Percentiles rank a stretch among this genome's conserved stretches.
Evolutionary conservation across 2,329 filamentous ascomycete genomes (phyloP).

Genomic region (Arthrobotrys sphaeroides): DNA sequence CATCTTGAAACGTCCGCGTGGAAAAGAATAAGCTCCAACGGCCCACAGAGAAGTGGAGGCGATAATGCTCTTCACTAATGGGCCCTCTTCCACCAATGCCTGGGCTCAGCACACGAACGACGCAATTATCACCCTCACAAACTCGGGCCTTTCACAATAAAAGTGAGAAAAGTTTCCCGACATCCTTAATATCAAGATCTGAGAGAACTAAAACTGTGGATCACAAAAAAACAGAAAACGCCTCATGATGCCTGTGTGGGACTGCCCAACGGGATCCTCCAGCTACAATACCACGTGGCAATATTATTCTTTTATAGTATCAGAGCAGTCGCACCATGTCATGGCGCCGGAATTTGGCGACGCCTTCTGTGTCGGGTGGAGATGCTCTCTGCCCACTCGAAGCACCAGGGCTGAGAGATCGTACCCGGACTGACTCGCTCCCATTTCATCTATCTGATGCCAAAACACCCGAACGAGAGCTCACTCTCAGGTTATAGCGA

Average conservation of each 20-base stretch:
- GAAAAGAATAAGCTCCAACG: conserved; percentile 42
- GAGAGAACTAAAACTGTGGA: background rate
- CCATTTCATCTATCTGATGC: conserved; percentile 24
- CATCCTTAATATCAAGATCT: background rate
- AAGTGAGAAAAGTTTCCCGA: background rate
- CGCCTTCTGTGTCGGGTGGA: conserved; percentile 34
- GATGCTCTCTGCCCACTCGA: conserved; percentile 11
- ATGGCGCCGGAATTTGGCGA: conserved; percentile 23
- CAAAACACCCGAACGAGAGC: conserved; percentile 18
- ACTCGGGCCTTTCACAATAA: conserved; percentile 13
- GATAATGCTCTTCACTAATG: conserved; percentile 21
- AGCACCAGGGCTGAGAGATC: background rate
- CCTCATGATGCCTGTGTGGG: conserved; percentile 42
- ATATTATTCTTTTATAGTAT: conserved; percentile 22
- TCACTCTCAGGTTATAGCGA: conserved; percentile 2
- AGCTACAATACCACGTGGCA: conserved; percentile 49
- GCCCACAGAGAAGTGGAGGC: conserved; percentile 19
- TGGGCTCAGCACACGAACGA: conserved; percentile 14
- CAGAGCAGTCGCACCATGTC: background rate
- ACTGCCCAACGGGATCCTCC: conserved; percentile 15
- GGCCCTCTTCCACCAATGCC: conserved; percentile 36
- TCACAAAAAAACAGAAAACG: conserved; percentile 20
- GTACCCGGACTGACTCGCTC: conserved; percentile 37
- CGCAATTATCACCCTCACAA: conserved; percentile 2
- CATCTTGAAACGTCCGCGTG: conserved; percentile 46